A percentile compares a stretch with the other conserved stretches of the same genome.
These are phyloP conservation scores for Arthrobotrys pseudoclavata DNA, from an alignment of 2,329 filamentous ascomycete species.

Conservation along the genomic window DNA sequence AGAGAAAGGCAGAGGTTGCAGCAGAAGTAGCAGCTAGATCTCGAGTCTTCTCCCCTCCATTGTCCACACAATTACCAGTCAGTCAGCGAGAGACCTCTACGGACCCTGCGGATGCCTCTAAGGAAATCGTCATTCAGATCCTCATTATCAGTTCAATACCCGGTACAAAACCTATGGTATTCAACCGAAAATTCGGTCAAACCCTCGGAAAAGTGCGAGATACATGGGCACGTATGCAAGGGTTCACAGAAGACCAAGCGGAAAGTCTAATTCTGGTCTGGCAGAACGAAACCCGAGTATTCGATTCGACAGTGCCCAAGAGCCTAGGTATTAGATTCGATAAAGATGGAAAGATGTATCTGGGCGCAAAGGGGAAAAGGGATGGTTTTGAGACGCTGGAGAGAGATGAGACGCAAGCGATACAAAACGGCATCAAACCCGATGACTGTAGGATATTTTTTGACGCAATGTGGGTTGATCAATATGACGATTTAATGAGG, in stretches of 20 bases:
- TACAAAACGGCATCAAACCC: slow-evolving; percentile 37
- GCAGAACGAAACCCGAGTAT: slow-evolving; percentile 50
- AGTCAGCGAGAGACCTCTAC: slow-evolving; percentile 36
- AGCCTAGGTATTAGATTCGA: slow-evolving; percentile 53
- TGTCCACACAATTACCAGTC: background rate
- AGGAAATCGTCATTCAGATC: slow-evolving; percentile 49
- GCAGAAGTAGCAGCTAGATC: slow-evolving; percentile 13
- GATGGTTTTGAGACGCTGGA: background rate
- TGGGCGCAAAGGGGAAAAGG: slow-evolving; percentile 9
- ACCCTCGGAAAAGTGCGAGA: slow-evolving; percentile 48
- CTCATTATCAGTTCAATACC: slow-evolving; percentile 48
- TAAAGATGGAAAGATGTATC: slow-evolving; percentile 48
- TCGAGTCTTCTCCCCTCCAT: background rate
- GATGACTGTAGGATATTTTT: slow-evolving; percentile 50
- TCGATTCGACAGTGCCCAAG: slow-evolving; percentile 48
- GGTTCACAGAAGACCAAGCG: slow-evolving; percentile 31
- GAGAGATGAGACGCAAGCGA: slow-evolving; percentile 28
- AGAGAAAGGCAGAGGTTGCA: slow-evolving; percentile 20
- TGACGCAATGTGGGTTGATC: slow-evolving; percentile 48
- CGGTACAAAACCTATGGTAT: slow-evolving; percentile 38
- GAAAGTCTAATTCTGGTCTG: slow-evolving; percentile 41
- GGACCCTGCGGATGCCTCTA: slow-evolving; percentile 33
- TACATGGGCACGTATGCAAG: slow-evolving; percentile 45
- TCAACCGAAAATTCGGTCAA: slow-evolving; percentile 48
- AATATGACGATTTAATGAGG: slow-evolving; percentile 35